Evolutionary conservation across 2,329 filamentous ascomycete species (phyloP).

Genomic region (Thielaviopsis ethacetica): DNA sequence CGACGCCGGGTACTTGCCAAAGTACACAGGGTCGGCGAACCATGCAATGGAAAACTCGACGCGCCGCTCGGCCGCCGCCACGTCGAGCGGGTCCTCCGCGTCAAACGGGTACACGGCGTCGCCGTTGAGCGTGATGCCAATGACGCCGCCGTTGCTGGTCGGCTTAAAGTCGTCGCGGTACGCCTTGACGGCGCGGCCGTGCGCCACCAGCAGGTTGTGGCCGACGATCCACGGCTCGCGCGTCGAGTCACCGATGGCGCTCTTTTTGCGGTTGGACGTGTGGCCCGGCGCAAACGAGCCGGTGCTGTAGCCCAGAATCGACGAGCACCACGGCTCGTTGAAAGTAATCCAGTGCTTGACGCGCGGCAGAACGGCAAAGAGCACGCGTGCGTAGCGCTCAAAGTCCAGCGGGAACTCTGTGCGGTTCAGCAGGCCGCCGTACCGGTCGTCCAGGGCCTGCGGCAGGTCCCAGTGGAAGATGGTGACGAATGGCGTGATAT

Average conservation of each 20-base stretch:
- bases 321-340: conserved; percentile 79
- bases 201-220: conserved; percentile 65
- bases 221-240: conserved; percentile 72
- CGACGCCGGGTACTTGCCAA: conserved; percentile 66
- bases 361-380: conserved; percentile 58
- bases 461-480: conserved; percentile 83
- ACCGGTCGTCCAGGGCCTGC: conserved; percentile 60
- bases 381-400: conserved; percentile 57
- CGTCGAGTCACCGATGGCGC: conserved; percentile 52
- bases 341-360: conserved; percentile 85
- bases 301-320: conserved; percentile 62
- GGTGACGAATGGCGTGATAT: conserved; percentile 67
- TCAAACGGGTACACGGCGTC: conserved; percentile 77
- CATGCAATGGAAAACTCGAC: conserved; percentile 77
- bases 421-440: conserved; percentile 66
- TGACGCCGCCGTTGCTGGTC: conserved; percentile 50
- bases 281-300: conserved; percentile 71
- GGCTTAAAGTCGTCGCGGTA: conserved; percentile 70
- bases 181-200: conserved; percentile 63
- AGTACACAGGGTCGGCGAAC: conserved; percentile 81
- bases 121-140: conserved; percentile 78
- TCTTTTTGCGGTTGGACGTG: conserved; percentile 59
- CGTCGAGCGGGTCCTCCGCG: conserved; percentile 53
- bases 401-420: conserved; percentile 72
- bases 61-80: conserved; percentile 63